phyloP scores from a whole-genome alignment of 805 yeast species.

The Saturnispora bothae region DNA sequence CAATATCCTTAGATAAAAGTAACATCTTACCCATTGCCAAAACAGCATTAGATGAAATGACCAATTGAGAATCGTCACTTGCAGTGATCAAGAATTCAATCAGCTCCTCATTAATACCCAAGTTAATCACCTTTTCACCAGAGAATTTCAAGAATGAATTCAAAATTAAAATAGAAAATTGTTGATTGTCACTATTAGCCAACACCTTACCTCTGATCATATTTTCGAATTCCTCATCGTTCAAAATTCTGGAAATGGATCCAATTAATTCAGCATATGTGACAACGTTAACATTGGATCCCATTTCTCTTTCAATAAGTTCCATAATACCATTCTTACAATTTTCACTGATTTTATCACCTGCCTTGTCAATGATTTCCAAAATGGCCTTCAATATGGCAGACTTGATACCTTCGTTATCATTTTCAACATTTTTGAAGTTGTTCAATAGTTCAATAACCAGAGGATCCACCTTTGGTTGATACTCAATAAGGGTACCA shows the following conservation, averaged over 20 bases:
- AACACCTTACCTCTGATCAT: conserved; percentile 54
- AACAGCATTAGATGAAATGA: conserved; percentile 65
- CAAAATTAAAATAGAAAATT: conserved; percentile 59
- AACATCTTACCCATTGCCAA: conserved; percentile 75
- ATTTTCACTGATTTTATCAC: conserved; percentile 61
- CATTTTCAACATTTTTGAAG: conserved; percentile 42
- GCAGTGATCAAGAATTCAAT: conserved; percentile 39
- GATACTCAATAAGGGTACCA: conserved; percentile 78
- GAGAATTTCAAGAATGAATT: conserved; percentile 76
- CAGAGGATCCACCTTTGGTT: conserved; percentile 89
- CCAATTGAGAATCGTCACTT: conserved; percentile 32
- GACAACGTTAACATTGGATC: conserved; percentile 43
- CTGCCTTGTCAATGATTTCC: conserved; percentile 75
- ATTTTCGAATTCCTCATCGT: conserved; percentile 49
- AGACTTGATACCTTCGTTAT: conserved; percentile 59
- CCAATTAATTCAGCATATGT: conserved; percentile 76
- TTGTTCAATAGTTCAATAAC: conserved; percentile 75
- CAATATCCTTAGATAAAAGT: conserved; percentile 34
- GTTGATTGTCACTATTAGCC: conserved; percentile 32
- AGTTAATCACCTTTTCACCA: conserved; percentile 49
- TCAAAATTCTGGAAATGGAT: conserved; percentile 57
- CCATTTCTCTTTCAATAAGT: conserved; percentile 63
- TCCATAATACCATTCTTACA: conserved; percentile 61
- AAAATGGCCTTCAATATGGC: conserved; percentile 79
- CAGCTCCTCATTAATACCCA: conserved; percentile 41